Base-by-base conservation (phyloP, 1,139 yeast genomes). In the Debaryomyces udenii region DNA sequence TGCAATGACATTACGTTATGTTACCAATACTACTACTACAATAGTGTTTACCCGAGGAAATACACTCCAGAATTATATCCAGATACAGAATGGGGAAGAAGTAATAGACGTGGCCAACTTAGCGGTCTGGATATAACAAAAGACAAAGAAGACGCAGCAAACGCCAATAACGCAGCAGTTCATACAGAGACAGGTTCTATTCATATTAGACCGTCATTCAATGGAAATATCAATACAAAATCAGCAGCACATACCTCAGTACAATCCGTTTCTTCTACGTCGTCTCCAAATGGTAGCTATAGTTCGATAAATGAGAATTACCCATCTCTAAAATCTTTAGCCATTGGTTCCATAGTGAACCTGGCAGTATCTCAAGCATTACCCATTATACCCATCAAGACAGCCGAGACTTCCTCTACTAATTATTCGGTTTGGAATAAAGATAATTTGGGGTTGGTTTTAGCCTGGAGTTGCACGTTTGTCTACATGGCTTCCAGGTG, bases 401-500 rank as follows among this genome's bases (percentile, higher is more conserved):
- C 42, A 13, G 23, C 14, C 7, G 22, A 11, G 2, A 6, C 10
- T 3, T n/a, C 39, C 6, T 20, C 37, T 10, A 28, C 47, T 11
- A 9, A 37, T 6, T 6, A 31, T 4, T 13, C 38, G 11, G 10
- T 34, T 20, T 20, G 5, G 11, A 23, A 41, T 6, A 38, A 43
- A 9, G 53, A 53, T 20, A 42, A 59, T 1, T 42, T 70, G 22
- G 96, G 95, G 0, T 58, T 70, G 6, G 42, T 77, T 0, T 68
- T 86, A 38, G 94, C 97, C 0, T 93, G 96, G 95, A 58, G 78
- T 3, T 89, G 96, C 50, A 88, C 96, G 0, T 53, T 65, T 6
- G 80, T 88, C 39, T 91, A 93, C 57, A 74, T 90, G 43, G 65
- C 80, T 7, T 88, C 96, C 2, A 71, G 99, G 48, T 67, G 90